Base-by-base conservation (phyloP, 495 filamentous ascomycete species). In the Corynascus novoguineensis region DNA sequence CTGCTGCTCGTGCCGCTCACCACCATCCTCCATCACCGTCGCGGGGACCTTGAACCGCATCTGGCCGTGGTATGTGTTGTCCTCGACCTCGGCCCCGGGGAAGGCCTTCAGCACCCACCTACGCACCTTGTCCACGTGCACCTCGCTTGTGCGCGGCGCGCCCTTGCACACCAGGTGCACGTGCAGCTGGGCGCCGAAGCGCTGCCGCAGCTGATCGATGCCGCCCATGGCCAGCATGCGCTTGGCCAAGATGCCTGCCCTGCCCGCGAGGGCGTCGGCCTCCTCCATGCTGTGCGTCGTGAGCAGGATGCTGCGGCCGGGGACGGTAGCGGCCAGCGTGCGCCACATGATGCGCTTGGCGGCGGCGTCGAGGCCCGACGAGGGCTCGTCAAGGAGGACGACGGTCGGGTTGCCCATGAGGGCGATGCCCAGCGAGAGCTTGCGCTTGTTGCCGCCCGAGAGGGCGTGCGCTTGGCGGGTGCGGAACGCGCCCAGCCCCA, bases 221-320 rank as follows among this genome's bases (percentile, higher is more conserved):
- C 81, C 80, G 7, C 86, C 87, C 61, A 88, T 73, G 10, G 87
- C 86, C 1, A 91, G 73, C 84, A 91, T 88, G 4, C 78, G 63
- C 59, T 75, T 78, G n/a, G 86, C 84, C 55, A 91, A 73, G 55
- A 91, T 88, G 6, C 86, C 87, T 0, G 83, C 87, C 11, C 84
- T 75, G 53, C 80, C 75, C 0, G 86, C 87, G 10, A 91, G 73
- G 4, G 86, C 86, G 55, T 88, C 84, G 15, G 87, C 87, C 65
- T 91, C 87, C 64, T 91, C 87, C 87, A 91, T 90, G 34, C 74
- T 80, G 62, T 91, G 87, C 9, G 87, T 91, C n/a, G 86, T 89
- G 7, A 89, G 70, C 0, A 89, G 71, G n/a, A 89, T 74, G 1
- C 77, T 80, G 1, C 86, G 73, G 4, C 85, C 85, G 0, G 73